Percentiles rank a stretch among this genome's conserved stretches.
Conservation (phyloP, 148 eudicot species). For the Fagopyrum homotropicum region DNA sequence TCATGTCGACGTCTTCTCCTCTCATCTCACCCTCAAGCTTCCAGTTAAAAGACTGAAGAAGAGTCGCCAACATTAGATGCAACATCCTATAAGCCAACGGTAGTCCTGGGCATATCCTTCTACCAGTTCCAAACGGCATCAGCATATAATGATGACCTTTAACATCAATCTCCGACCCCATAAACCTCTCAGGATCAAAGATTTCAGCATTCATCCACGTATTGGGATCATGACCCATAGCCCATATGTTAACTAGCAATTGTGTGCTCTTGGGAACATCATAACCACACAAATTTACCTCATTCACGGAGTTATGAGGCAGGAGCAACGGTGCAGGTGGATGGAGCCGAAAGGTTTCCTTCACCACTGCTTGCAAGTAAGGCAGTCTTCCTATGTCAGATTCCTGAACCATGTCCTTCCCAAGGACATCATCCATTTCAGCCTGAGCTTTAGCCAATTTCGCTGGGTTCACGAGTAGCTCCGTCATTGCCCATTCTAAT, state of each 20-base stretch:
- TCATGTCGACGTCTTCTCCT: neutral
- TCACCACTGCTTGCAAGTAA: slow-evolving; percentile 59
- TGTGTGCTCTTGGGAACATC: slow-evolving; percentile 50
- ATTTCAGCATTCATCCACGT: slow-evolving; percentile 38
- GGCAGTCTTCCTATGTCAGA: slow-evolving; percentile 40
- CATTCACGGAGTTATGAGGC: slow-evolving; percentile 46
- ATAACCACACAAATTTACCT: slow-evolving; percentile 37
- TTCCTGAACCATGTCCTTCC: slow-evolving; percentile 23
- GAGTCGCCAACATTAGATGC: slow-evolving; percentile 38
- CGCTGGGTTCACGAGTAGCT: slow-evolving; percentile 22
- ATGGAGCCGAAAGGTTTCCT: slow-evolving; percentile 50
- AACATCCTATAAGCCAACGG: slow-evolving; percentile 38
- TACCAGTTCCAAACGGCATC: slow-evolving; percentile 37
- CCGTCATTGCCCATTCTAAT: slow-evolving; percentile 35
- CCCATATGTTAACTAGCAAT: slow-evolving; percentile 69
- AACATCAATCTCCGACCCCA: slow-evolving; percentile 31
- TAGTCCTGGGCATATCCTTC: slow-evolving; percentile 64
- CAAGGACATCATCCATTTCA: slow-evolving; percentile 21
- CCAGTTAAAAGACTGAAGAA: slow-evolving; percentile 24
- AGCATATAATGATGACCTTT: slow-evolving; percentile 51
- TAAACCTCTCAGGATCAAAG: slow-evolving; percentile 59
- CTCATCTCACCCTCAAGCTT: neutral
- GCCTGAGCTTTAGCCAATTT: slow-evolving; percentile 20
- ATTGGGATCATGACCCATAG: slow-evolving; percentile 55
- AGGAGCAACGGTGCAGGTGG: slow-evolving; percentile 55